phyloP scores from a whole-genome alignment of 495 filamentous ascomycete genomes.

The Penicillium roqueforti region DNA sequence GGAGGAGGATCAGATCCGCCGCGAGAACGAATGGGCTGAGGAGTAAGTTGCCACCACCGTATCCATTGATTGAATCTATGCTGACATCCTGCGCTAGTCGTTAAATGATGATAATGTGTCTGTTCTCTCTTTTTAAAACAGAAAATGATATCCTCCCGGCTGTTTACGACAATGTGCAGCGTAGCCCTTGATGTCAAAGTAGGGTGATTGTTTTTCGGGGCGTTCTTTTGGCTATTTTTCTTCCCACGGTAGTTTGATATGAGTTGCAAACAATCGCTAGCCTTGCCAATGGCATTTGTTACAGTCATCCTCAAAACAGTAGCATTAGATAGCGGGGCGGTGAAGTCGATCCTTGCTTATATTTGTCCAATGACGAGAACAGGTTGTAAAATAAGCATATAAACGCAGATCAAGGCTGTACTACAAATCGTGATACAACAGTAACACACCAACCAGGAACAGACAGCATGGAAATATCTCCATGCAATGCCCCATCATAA shows the following conservation, averaged over 20 bases:
- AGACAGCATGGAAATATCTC: conserved; percentile 5
- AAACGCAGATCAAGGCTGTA: not conserved
- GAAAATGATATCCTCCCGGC: conserved; percentile 1
- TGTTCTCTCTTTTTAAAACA: conserved; percentile 1
- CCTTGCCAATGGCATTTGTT: not conserved
- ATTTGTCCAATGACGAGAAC: not conserved
- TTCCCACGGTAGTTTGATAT: not conserved
- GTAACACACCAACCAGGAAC: not conserved
- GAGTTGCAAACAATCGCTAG: not conserved
- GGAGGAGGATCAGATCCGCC: conserved; percentile 68
- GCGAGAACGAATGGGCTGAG: conserved; percentile 72
- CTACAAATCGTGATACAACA: not conserved
- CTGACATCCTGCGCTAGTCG: conserved; percentile 26
- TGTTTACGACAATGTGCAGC: not conserved
- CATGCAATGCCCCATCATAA: not conserved
- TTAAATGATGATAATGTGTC: conserved; percentile 18
- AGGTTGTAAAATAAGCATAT: not conserved
- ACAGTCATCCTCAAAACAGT: not conserved
- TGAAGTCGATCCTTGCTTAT: not conserved
- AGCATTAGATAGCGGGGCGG: not conserved
- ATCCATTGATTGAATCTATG: not conserved
- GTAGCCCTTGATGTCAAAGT: not conserved
- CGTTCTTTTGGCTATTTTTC: not conserved
- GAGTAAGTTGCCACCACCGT: conserved; percentile 43
- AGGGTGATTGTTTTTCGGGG: not conserved